Base-by-base conservation (phyloP, 805 yeast species). In the Torulaspora indica region DNA sequence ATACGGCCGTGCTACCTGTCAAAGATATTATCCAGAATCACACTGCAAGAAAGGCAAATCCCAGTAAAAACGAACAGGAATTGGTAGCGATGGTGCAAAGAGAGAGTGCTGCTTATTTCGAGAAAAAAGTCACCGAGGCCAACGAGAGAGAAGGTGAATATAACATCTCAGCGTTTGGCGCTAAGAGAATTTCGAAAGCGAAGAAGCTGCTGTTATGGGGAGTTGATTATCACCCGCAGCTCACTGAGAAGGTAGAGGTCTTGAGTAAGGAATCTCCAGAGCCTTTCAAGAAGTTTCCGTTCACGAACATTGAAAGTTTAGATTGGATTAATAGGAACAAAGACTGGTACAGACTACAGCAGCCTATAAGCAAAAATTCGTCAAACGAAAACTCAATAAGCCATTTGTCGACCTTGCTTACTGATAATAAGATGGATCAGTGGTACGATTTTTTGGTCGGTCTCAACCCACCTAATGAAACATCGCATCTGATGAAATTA, bases 101-200 rank as follows among this genome's bases (percentile, higher is more conserved):
- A 18, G 57, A 57, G 35, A 47, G 54, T 28, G 56, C 55, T 8
- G 47, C 51, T 3, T 56, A 42, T 37, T 53, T 57, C 20, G 61
- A 57, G 37, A 38, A 20, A 23, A 10, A 38, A 18, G 34, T 42
- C 9, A 9, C 30, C 22, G 52, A 45, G 9, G 25, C 22, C 28
- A 50, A 45, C 7, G 48, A 50, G 5, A 46, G 33, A 15, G 40
- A 48, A n/a, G 38, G 46, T 8, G 36, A 36, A 14, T 56, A 49
- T 36, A 35, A 49, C 15, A 49, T 58, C 10, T 60, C 64, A 14
- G 61, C 65, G 10, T 51, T 63, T 27, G 66, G 67, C 8, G 40
- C 37, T 15, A 61, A 59, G 45, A 52, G 62, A 18, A 43, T 62
- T 8, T 37, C 38, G 2, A 51, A 52, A 24, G 64, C 66, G 5